Percentiles rank a stretch among this genome's conserved stretches.
phyloP scores from a whole-genome alignment of 1,284 basidiomycete genomes.

The Puccinia hordei region DNA sequence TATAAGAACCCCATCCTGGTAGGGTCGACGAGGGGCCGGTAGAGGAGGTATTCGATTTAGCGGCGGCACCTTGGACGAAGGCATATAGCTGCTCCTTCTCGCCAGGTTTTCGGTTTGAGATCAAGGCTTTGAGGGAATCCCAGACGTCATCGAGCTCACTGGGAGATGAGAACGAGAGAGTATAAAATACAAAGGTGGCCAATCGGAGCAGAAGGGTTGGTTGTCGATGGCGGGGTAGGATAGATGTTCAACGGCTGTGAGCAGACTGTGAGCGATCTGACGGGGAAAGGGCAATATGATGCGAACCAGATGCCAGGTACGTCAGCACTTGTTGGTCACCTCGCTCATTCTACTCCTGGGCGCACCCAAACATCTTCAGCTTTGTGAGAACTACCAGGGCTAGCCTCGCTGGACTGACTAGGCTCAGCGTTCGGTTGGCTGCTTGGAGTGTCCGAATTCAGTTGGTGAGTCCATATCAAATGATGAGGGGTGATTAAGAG shows the following conservation, averaged over 20 bases:
- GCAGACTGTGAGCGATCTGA: slow-evolving; percentile 35
- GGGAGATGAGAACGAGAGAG: slow-evolving; percentile 26
- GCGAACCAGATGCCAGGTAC: neutral
- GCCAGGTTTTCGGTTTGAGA: slow-evolving; percentile 42
- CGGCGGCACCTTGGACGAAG: slow-evolving; percentile 20
- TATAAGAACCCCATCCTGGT: slow-evolving; percentile 80
- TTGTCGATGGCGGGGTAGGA: slow-evolving; percentile 21
- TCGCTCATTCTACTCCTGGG: neutral
- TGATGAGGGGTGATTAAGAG: slow-evolving; percentile 45
- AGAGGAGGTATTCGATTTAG: neutral
- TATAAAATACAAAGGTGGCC: slow-evolving; percentile 43
- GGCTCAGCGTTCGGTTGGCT: neutral
- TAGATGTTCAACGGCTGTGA: slow-evolving; percentile 47
- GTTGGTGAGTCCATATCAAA: slow-evolving; percentile 26
- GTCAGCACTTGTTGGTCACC: slow-evolving; percentile 2
- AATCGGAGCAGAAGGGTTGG: slow-evolving; percentile 42
- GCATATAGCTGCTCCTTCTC: slow-evolving; percentile 41
- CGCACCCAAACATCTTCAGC: slow-evolving; percentile 44
- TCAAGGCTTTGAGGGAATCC: slow-evolving; percentile 45
- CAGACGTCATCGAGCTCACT: slow-evolving; percentile 41
- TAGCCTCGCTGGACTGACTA: neutral
- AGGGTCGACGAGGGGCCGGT: neutral
- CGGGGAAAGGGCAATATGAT: slow-evolving; percentile 13
- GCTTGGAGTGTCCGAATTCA: neutral
- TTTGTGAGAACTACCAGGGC: neutral